Conservation (phyloP, 78 protist genomes). For the Monosiga brevicollis region DNA sequence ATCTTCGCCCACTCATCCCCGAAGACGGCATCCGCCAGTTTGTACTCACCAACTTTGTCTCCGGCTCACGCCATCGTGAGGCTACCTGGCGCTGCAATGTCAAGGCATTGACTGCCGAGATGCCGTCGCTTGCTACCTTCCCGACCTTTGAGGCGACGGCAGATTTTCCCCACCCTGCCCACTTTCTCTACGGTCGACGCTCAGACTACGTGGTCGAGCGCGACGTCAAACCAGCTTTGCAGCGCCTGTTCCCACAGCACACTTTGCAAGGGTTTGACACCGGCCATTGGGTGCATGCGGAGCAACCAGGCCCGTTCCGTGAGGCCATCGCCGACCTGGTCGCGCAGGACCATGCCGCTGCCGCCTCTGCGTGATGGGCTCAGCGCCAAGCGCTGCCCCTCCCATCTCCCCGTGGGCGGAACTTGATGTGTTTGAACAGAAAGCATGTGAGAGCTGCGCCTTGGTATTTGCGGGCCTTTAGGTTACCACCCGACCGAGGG, state of each 20-base stretch:
- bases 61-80: neutral
- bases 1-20: too few species aligned
- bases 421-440: too few species aligned
- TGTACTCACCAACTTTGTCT: neutral
- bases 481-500: too few species aligned
- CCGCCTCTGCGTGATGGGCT: too few species aligned
- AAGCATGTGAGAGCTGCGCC: too few species aligned
- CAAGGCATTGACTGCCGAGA: neutral
- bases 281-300: slow-evolving; percentile 32
- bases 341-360: too few species aligned
- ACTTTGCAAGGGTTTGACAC: neutral
- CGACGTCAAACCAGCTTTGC: neutral
- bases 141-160: neutral
- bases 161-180: neutral
- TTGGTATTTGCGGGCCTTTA: too few species aligned
- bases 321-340: neutral
- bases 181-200: neutral
- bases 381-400: too few species aligned
- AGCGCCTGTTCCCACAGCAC: neutral
- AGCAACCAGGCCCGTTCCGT: neutral
- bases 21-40: neutral
- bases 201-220: neutral
- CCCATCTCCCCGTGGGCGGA: too few species aligned
- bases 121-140: neutral
- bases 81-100: neutral